Evolutionary conservation across 345 rosid genomes (phyloP), one percentile per base, ranked within the genome.

Genomic region (Sonneratia alba): DNA sequence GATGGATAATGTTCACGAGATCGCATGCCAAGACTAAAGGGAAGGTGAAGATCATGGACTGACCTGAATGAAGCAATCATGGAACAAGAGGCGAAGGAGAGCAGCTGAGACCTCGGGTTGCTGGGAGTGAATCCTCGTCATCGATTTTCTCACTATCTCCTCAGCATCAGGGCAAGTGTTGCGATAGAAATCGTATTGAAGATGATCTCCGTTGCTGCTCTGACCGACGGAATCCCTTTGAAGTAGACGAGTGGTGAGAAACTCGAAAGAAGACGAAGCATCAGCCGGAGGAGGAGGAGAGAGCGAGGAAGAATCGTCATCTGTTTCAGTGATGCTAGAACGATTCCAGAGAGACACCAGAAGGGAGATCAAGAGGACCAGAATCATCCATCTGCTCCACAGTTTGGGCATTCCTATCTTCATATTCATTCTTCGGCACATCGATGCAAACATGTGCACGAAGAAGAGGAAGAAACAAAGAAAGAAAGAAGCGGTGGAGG

Each of bases 21-120:
- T 11, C 12, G 32, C 63, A 22, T n/a, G 63, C 63, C 32, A 57
- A 22, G 32, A 9, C 15, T 57, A 34, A 61, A 61, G 3, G 24
- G 66, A 49, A 34, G 21, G 53, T 22, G 64, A 1, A 66, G 47
- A 27, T 47, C 14, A 18, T 36, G 19, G 32, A 38, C 40, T 2
- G 63, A 84, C 82, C 82, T 62, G 62, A 49, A 79, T 79, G 80
- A 85, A 82, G 80, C 83, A 85, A 36, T 85, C 87, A 48, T 80
- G 85, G 82, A 84, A 84, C 37, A 79, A 34, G 59, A 84, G 77
- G 34, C 84, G 72, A 67, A 84, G 78, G 9, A 82, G 70, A 71
- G 51, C 77, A n/a, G 83, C 68, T 21, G 81, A 55, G 48, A 79
- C 77, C 7, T 67, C 75, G 3, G 69, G 68, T 34, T 77, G 76